Evolutionary conservation across 1,284 basidiomycete species (phyloP).

Genomic region (Leccinum holopus): DNA sequence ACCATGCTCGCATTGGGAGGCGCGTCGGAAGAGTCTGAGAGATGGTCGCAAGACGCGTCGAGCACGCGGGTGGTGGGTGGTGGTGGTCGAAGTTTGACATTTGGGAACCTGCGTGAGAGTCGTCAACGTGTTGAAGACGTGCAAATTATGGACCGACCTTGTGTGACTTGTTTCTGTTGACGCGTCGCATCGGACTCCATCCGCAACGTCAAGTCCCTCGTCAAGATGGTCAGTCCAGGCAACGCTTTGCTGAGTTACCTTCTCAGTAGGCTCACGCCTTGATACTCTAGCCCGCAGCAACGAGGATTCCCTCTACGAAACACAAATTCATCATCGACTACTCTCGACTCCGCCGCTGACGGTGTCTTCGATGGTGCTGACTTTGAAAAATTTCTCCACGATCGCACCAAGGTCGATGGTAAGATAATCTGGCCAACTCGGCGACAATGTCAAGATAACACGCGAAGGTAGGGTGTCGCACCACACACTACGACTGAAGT

Average conservation of each 20-base stretch:
- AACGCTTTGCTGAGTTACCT: slow-evolving; percentile 86
- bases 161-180: slow-evolving; percentile 38
- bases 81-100: slow-evolving; percentile 73
- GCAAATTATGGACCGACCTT: slow-evolving; percentile 36
- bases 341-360: slow-evolving; percentile 85
- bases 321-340: slow-evolving; percentile 96
- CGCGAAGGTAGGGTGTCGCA: slow-evolving; percentile 62
- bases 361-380: slow-evolving; percentile 89
- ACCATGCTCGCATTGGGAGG: slow-evolving; percentile 38
- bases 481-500: not conserved
- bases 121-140: not conserved
- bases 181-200: slow-evolving; percentile 30
- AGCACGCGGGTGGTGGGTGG: slow-evolving; percentile 1
- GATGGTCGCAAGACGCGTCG: slow-evolving; percentile 19
- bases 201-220: slow-evolving; percentile 13
- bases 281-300: slow-evolving; percentile 57
- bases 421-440: slow-evolving; percentile 77
- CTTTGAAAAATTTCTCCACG: slow-evolving; percentile 93
- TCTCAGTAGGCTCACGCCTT: slow-evolving; percentile 85
- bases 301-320: slow-evolving; percentile 68
- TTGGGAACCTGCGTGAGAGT: slow-evolving; percentile 55
- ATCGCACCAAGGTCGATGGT: slow-evolving; percentile 86
- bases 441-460: slow-evolving; percentile 78
- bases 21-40: slow-evolving; percentile 30
- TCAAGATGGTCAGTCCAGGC: slow-evolving; percentile 70